Conservation (phyloP, 2,329 filamentous ascomycete genomes). For the Xylaria sp. region DNA sequence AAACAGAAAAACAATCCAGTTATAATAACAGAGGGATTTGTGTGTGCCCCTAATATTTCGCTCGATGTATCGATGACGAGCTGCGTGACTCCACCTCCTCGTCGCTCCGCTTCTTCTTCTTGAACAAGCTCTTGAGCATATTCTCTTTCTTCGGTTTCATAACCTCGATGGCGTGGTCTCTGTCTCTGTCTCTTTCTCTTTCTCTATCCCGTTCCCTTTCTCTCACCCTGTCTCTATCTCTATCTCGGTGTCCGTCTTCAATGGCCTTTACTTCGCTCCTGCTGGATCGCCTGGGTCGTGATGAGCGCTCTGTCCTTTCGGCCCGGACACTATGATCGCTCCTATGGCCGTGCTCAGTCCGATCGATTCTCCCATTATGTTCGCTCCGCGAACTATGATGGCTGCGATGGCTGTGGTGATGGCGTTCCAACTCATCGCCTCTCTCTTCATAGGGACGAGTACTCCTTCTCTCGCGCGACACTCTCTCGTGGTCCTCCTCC, state of each 20-base stretch:
- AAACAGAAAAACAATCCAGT: not conserved
- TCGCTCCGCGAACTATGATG: slow-evolving; percentile 30
- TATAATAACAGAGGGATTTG: not conserved
- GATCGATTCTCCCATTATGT: too few species aligned
- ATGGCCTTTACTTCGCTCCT: slow-evolving; percentile 30
- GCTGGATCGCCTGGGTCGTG: slow-evolving; percentile 29
- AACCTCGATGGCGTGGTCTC: slow-evolving; percentile 33
- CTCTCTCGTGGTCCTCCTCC: slow-evolving; percentile 4
- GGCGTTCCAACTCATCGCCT: too few species aligned
- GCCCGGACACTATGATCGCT: slow-evolving; percentile 35
- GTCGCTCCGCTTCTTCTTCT: slow-evolving; percentile 46
- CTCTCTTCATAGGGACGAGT: not conserved
- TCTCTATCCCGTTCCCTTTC: too few species aligned
- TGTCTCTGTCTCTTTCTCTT: slow-evolving; percentile 32
- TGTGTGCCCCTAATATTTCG: not conserved
- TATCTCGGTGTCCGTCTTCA: slow-evolving; percentile 34
- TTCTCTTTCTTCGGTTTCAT: slow-evolving; percentile 45
- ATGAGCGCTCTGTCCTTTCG: slow-evolving; percentile 32
- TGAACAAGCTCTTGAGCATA: slow-evolving; percentile 56
- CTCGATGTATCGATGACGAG: slow-evolving; percentile 5
- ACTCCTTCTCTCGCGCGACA: not conserved
- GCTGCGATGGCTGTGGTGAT: slow-evolving; percentile 20
- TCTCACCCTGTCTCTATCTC: too few species aligned
- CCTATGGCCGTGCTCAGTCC: slow-evolving; percentile 25
- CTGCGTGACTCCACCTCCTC: slow-evolving; percentile 18